These are phyloP conservation scores for Xylaria sp. DNA, from an alignment of 2,329 filamentous ascomycete genomes.

Conservation along the genomic window DNA sequence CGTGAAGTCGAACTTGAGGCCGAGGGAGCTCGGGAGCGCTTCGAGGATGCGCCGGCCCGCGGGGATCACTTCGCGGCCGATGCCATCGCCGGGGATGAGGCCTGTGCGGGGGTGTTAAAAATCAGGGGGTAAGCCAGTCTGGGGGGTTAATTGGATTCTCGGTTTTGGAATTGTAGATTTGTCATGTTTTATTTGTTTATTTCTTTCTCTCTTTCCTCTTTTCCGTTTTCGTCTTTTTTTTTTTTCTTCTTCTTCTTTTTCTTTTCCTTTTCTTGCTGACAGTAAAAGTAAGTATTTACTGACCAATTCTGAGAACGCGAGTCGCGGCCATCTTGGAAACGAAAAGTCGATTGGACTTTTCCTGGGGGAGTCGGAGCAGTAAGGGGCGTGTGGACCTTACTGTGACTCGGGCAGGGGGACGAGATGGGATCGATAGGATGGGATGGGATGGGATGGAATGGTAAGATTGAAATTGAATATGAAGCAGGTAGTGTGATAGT, in stretches of 20 bases:
- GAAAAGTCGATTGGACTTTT: conserved; percentile 29
- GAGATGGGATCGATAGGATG: not conserved
- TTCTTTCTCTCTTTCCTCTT: not conserved
- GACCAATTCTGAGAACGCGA: conserved; percentile 64
- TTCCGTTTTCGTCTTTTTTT: not conserved
- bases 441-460: not conserved
- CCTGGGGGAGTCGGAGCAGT: not conserved
- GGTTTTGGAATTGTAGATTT: no score
- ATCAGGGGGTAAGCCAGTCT: not conserved
- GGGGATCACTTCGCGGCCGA: conserved; percentile 97
- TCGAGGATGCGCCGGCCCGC: conserved; percentile 88
- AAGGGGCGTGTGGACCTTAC: not conserved
- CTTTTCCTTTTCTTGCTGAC: not conserved
- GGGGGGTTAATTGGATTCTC: not conserved
- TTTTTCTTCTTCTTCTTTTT: not conserved
- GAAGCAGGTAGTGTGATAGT: not conserved
- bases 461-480: not conserved
- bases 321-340: conserved; percentile 48
- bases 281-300: conserved; percentile 23
- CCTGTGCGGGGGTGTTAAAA: conserved; percentile 44
- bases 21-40: conserved; percentile 83
- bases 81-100: conserved; percentile 96
- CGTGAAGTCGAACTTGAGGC: conserved; percentile 89
- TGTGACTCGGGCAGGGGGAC: not conserved
- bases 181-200: not conserved